A percentile compares a stretch with the other conserved stretches of the same genome.
Evolutionary conservation across 768 basidiomycete genomes (phyloP).

Genomic region (Kwoniella heveanensis): DNA sequence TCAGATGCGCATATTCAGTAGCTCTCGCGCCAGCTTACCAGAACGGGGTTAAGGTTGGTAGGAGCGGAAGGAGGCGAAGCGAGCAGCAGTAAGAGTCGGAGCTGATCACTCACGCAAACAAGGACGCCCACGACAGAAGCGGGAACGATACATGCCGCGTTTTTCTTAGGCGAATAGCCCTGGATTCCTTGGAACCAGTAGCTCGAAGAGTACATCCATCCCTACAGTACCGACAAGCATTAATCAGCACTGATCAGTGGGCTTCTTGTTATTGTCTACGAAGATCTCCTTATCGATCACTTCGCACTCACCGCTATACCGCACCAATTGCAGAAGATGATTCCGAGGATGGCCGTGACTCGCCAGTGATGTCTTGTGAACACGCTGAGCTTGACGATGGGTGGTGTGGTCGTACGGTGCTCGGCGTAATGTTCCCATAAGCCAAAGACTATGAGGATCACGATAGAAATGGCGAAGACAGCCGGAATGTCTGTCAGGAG

Average conservation of each 20-base stretch:
- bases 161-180: conserved; percentile 24
- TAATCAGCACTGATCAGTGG: no score
- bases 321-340: conserved; percentile 20
- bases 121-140: conserved; percentile 26
- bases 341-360: conserved; percentile 19
- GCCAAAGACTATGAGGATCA: conserved; percentile 65
- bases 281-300: no score
- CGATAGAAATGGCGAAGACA: conserved; percentile 65
- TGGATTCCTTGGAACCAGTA: conserved; percentile 43
- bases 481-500: conserved; percentile 67
- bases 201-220: conserved; percentile 23
- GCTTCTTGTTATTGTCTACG: no score
- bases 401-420: conserved; percentile 24
- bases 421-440: conserved; percentile 69
- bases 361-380: conserved; percentile 29
- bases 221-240: no score
- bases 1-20: no score
- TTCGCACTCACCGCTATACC: conserved; percentile 19
- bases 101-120: no score
- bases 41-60: no score
- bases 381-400: conserved; percentile 33
- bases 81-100: no score
- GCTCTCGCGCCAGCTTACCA: no score
- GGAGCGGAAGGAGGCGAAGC: no score
- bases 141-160: conserved; percentile 22